Conservation (phyloP, 140 eudicot species). For the Stevia rebaudiana region DNA sequence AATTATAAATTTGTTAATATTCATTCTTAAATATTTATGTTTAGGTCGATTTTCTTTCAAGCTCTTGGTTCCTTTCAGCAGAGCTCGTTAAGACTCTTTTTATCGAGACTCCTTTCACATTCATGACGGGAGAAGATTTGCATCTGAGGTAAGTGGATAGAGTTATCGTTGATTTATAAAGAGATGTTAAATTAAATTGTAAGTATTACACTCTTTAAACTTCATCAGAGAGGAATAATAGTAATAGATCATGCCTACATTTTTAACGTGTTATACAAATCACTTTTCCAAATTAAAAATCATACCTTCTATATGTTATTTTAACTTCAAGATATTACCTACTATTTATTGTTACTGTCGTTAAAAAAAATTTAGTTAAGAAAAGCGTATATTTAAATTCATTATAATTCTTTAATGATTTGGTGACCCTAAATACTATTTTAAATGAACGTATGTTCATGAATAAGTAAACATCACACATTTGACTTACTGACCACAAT, state of each 20-base stretch:
- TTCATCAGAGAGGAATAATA: no score
- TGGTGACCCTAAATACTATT: background rate
- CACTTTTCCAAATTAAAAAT: no score
- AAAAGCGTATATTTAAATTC: background rate
- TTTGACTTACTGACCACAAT: slow-evolving; percentile 25
- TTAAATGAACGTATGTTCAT: background rate
- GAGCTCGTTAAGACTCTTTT: slow-evolving; percentile 87
- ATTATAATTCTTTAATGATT: background rate
- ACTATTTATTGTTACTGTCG: background rate
- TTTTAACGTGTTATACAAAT: background rate
- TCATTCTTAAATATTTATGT: slow-evolving; percentile 11
- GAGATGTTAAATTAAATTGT: no score
- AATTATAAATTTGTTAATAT: background rate
- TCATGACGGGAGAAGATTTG: slow-evolving; percentile 87
- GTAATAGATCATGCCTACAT: no score
- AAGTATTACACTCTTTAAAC: no score
- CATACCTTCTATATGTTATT: background rate
- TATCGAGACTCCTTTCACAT: slow-evolving; percentile 84
- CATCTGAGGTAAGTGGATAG: slow-evolving; percentile 99
- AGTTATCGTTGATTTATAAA: no score
- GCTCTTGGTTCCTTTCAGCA: slow-evolving; percentile 92
- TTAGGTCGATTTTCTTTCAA: slow-evolving; percentile 90
- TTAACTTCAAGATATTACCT: background rate
- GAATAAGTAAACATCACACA: slow-evolving; percentile 11
- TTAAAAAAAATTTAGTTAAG: no score